A percentile compares a stretch with the other conserved stretches of the same genome.
Evolutionary conservation across 305 asterid species (phyloP).

Genomic region (Fraxinus nigra): DNA sequence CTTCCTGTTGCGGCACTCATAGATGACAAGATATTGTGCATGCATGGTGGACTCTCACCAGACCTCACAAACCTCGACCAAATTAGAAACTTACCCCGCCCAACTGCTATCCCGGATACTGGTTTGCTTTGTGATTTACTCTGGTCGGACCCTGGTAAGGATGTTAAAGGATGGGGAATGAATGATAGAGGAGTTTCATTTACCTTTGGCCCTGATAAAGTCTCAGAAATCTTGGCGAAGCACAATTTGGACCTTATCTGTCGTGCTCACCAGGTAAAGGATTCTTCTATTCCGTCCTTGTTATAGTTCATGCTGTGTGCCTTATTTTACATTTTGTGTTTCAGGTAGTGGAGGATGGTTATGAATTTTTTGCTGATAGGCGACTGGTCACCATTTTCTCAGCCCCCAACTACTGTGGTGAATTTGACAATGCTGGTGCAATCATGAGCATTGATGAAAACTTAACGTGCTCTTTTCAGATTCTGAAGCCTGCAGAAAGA

Average conservation of each 20-base stretch:
- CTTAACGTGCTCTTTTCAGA: slow-evolving; percentile 51
- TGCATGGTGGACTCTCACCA: slow-evolving; percentile 68
- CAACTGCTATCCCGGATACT: slow-evolving; percentile 56
- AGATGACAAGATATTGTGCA: slow-evolving; percentile 60
- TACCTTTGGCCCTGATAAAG: slow-evolving; percentile 60
- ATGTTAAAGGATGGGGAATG: slow-evolving; percentile 66
- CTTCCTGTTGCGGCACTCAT: slow-evolving; percentile 63
- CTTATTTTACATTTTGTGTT: slow-evolving; percentile 16
- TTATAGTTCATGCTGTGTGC: neutral
- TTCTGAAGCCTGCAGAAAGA: slow-evolving; percentile 57
- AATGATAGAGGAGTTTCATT: slow-evolving; percentile 64
- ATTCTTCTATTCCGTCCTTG: neutral
- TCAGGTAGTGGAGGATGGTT: slow-evolving; percentile 64
- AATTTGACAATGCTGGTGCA: slow-evolving; percentile 59
- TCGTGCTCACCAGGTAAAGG: slow-evolving; percentile 62
- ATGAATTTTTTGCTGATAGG: slow-evolving; percentile 59
- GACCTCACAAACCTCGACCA: slow-evolving; percentile 52
- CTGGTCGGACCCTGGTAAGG: slow-evolving; percentile 64
- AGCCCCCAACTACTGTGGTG: slow-evolving; percentile 52
- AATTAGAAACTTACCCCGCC: slow-evolving; percentile 54
- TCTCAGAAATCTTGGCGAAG: slow-evolving; percentile 50
- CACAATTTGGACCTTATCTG: slow-evolving; percentile 63
- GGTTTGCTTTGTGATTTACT: slow-evolving; percentile 63
- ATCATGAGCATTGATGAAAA: slow-evolving; percentile 54
- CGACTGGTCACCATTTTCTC: slow-evolving; percentile 57